These are phyloP conservation scores for Coniochaeta sp. DNA, from an alignment of 2,329 filamentous ascomycete species.

Conservation along the genomic window DNA sequence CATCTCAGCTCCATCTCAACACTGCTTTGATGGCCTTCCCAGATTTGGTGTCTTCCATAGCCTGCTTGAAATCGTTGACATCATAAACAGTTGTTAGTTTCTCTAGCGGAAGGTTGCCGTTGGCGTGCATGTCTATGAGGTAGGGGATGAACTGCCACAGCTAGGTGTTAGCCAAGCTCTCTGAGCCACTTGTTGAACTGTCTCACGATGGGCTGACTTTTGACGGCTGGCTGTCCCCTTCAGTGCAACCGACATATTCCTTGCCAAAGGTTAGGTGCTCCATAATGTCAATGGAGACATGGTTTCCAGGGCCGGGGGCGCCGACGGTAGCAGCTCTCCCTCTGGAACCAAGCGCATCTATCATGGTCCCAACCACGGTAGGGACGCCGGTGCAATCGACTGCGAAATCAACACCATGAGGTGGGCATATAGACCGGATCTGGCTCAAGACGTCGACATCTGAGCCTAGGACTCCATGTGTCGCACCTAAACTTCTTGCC, in stretches of 20 bases:
- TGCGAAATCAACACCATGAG: slow-evolving; percentile 20
- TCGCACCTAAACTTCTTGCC: slow-evolving; percentile 23
- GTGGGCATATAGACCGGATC: slow-evolving; percentile 17
- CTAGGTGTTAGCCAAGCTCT: background rate
- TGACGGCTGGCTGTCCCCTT: slow-evolving; percentile 17
- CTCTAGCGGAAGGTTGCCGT: slow-evolving; percentile 24
- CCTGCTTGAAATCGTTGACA: slow-evolving; percentile 18
- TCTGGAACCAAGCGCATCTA: slow-evolving; percentile 30
- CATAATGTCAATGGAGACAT: slow-evolving; percentile 16
- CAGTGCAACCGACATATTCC: slow-evolving; percentile 19
- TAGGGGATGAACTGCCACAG: slow-evolving; percentile 20
- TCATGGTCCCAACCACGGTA: slow-evolving; percentile 34
- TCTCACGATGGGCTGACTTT: slow-evolving; percentile 11
- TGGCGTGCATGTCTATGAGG: slow-evolving; percentile 23
- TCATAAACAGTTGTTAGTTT: slow-evolving; percentile 22
- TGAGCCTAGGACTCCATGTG: slow-evolving; percentile 20
- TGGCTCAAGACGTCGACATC: slow-evolving; percentile 14
- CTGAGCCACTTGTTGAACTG: too few relatives aligned
- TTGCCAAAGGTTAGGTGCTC: slow-evolving; percentile 16
- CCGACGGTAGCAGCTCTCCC: slow-evolving; percentile 18
- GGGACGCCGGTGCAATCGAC: slow-evolving; percentile 24
- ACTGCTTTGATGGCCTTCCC: slow-evolving; percentile 25
- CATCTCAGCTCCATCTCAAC: slow-evolving; percentile 16
- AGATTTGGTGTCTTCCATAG: slow-evolving; percentile 20
- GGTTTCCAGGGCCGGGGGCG: slow-evolving; percentile 13